Evolutionary conservation across 129 eudicot species (phyloP).

Genomic region (carrot (Daucus carota)): DH1_v3.0 NC_030384.2:31268001-31268500

Average conservation of each 20-base stretch:
- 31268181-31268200: background rate
- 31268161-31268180: background rate
- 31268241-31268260: slow-evolving; percentile 31
- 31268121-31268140: background rate
- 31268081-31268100: background rate
- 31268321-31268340: slow-evolving; percentile 89
- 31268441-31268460: background rate
- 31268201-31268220: background rate
- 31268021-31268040: background rate
- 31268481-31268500: background rate
- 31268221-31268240: slow-evolving; percentile 10
- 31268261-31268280: slow-evolving; percentile 97
- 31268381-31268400: slow-evolving; percentile 55
- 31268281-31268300: slow-evolving; percentile 93
- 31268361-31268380: slow-evolving; percentile 83
- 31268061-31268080: background rate
- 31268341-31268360: slow-evolving; percentile 88
- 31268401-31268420: background rate
- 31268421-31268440: background rate
- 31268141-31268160: background rate
- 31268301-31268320: slow-evolving; percentile 97
- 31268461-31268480: background rate
- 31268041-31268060: background rate
- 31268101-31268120: slow-evolving; percentile 19
- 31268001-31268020: background rate